Evolutionary conservation across 163 green algal species (phyloP).

Genomic region (Prototheca wickerhamii): DNA sequence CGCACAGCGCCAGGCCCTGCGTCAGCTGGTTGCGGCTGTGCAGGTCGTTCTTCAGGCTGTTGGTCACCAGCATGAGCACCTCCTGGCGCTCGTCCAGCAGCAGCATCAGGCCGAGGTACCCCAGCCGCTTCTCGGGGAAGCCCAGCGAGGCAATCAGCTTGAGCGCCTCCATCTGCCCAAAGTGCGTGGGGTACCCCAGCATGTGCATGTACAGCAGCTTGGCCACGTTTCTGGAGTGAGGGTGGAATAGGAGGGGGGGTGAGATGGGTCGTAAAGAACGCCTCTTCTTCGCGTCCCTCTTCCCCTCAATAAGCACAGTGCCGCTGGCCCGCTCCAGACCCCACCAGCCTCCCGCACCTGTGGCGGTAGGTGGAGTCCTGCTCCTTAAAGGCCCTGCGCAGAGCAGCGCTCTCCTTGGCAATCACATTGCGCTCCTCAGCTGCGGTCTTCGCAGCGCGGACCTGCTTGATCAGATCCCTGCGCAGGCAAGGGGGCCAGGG

Average conservation of each 20-base stretch:
- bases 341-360: slow-evolving; percentile 7
- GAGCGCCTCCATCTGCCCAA: slow-evolving; percentile 99
- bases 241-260: background rate
- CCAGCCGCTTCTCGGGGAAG: slow-evolving; percentile 92
- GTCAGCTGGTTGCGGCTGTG: slow-evolving; percentile 84
- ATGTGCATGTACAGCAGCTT: slow-evolving; percentile 99
- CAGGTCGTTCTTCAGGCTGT: slow-evolving; percentile 95
- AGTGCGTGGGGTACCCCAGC: slow-evolving; percentile 98
- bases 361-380: slow-evolving; percentile 50
- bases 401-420: slow-evolving; percentile 87
- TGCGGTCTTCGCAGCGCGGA: slow-evolving; percentile 55
- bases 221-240: slow-evolving; percentile 82
- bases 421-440: slow-evolving; percentile 93
- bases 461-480: slow-evolving; percentile 28
- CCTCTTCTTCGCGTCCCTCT: too few relatives aligned
- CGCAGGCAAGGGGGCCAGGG: background rate
- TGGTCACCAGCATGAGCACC: slow-evolving; percentile 99
- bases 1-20: slow-evolving; percentile 83
- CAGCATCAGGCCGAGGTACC: slow-evolving; percentile 97
- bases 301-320: background rate
- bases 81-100: slow-evolving; percentile 97
- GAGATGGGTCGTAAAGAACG: too few relatives aligned
- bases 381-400: slow-evolving; percentile 81
- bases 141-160: slow-evolving; percentile 82
- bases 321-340: background rate